phyloP scores from a whole-genome alignment of 305 asterid genomes.

The Withania somnifera region DNA sequence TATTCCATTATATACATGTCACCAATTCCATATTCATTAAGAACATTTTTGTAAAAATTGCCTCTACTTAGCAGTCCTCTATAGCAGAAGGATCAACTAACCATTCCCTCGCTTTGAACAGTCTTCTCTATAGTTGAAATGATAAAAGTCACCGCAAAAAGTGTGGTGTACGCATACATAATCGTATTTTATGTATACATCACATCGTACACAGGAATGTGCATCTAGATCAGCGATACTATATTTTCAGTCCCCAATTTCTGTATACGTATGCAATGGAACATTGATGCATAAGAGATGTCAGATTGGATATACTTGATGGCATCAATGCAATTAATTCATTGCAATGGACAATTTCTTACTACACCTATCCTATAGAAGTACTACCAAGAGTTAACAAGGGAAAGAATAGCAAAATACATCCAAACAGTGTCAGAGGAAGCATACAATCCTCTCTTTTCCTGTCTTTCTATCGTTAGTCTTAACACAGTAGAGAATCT shows the following conservation, averaged over 20 bases:
- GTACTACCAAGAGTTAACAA: neutral
- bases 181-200: too few relatives aligned
- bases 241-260: neutral
- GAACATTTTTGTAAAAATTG: too few relatives aligned
- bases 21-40: too few relatives aligned
- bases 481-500: neutral
- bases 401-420: neutral
- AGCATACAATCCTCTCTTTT: neutral
- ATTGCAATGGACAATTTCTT: neutral
- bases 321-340: neutral
- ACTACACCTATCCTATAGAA: neutral
- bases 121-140: too few relatives aligned
- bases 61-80: too few relatives aligned
- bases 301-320: neutral
- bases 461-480: neutral
- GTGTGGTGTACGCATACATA: too few relatives aligned
- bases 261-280: neutral
- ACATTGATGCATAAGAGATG: neutral
- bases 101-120: too few relatives aligned
- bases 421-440: neutral
- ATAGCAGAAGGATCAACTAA: too few relatives aligned
- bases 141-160: too few relatives aligned
- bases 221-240: neutral
- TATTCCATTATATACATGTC: too few relatives aligned
- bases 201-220: too few relatives aligned